These are phyloP conservation scores for Alternaria longipes DNA, from an alignment of 2,329 filamentous ascomycete species.

Conservation along the genomic window DNA sequence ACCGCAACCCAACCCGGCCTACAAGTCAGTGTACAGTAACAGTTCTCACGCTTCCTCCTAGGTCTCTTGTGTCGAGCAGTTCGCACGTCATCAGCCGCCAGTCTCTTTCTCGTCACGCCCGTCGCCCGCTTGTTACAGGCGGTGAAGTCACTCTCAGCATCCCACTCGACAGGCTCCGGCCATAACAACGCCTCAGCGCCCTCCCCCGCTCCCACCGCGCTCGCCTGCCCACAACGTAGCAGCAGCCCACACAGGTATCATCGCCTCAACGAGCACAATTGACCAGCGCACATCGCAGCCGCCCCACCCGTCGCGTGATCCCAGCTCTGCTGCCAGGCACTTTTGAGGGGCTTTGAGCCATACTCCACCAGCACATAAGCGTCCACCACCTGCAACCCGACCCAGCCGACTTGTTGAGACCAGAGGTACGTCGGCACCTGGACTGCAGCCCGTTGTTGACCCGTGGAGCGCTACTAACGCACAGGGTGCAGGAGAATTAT, in stretches of 20 bases:
- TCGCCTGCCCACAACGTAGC: slow-evolving; percentile 40
- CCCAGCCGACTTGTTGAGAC: slow-evolving; percentile 32
- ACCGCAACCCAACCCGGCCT: slow-evolving; percentile 36
- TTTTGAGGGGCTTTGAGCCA: slow-evolving; percentile 54
- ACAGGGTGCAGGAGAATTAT: slow-evolving; percentile 25
- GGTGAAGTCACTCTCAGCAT: slow-evolving; percentile 51
- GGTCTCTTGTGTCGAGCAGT: slow-evolving; percentile 32
- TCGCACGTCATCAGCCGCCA: slow-evolving; percentile 27
- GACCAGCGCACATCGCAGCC: slow-evolving; percentile 35
- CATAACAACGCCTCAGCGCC: slow-evolving; percentile 48
- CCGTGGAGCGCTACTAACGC: slow-evolving; percentile 33
- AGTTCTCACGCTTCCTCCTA: slow-evolving; percentile 27
- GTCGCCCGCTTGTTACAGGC: slow-evolving; percentile 40
- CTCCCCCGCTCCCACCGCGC: slow-evolving; percentile 38
- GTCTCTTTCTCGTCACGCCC: slow-evolving; percentile 23
- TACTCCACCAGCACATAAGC: slow-evolving; percentile 43
- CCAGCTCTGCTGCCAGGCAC: slow-evolving; percentile 44
- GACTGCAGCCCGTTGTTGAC: slow-evolving; percentile 16
- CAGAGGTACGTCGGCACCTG: slow-evolving; percentile 42
- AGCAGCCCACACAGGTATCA: slow-evolving; percentile 43
- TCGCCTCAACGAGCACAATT: slow-evolving; percentile 37
- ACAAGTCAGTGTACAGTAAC: slow-evolving; percentile 25
- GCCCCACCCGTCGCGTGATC: slow-evolving; percentile 47
- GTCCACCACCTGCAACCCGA: slow-evolving; percentile 28
- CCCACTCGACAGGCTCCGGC: slow-evolving; percentile 47